Conservation (phyloP, 371 early-diverging fungal genomes). For the Conidiobolus incongruus region DNA sequence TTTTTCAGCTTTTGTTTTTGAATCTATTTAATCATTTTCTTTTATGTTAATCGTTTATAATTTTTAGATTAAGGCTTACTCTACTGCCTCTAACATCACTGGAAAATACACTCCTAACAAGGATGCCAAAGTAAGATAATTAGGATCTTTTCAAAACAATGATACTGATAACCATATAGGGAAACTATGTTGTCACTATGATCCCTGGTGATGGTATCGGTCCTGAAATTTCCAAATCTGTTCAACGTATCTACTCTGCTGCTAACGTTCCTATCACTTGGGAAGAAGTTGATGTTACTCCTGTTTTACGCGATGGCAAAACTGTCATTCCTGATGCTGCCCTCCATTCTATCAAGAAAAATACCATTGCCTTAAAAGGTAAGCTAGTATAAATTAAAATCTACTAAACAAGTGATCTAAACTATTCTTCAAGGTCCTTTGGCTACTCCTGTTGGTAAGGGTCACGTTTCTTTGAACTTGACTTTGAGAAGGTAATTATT, state of each 20-base stretch:
- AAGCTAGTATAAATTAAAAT: not conserved
- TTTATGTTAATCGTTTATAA: not conserved
- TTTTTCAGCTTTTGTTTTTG: too few species aligned
- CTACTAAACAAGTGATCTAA: not conserved
- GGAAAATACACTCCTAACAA: constrained; percentile 2
- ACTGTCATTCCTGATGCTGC: constrained; percentile 85
- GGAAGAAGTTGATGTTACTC: constrained; percentile 91
- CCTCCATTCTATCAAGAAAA: constrained; percentile 69
- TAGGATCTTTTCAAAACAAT: not conserved
- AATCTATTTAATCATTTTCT: not conserved
- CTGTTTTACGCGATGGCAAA: constrained; percentile 74
- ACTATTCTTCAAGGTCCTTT: constrained; percentile 36
- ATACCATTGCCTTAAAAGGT: constrained; percentile 92
- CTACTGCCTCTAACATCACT: constrained; percentile 3
- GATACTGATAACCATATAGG: constrained; percentile 12
- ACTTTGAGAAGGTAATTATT: constrained; percentile 52
- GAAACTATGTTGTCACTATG: constrained; percentile 70
- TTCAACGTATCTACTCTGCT: constrained; percentile 79
- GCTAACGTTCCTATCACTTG: constrained; percentile 88
- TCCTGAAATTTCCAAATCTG: constrained; percentile 89
- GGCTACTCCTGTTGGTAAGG: constrained; percentile 95
- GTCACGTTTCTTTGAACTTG: constrained; percentile 95
- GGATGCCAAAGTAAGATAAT: constrained; percentile 2
- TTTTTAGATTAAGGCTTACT: not conserved
- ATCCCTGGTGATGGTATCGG: constrained; percentile 98